Evolutionary conservation across 257 asterid species (phyloP).

Genomic region (Fraxinus excelsior): DNA sequence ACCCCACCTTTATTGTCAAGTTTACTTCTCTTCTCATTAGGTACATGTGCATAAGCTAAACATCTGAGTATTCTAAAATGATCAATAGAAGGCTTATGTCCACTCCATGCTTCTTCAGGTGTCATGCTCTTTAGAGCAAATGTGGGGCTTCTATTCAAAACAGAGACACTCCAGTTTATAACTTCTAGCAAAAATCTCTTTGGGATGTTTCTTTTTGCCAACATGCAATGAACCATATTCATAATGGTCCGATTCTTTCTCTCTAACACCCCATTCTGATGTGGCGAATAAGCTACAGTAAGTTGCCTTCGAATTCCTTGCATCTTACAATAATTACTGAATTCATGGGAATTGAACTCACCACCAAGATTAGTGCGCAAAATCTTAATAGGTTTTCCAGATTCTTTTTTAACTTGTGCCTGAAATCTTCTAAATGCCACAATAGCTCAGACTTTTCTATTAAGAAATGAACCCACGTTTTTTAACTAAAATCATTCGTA

Average conservation of each 20-base stretch:
- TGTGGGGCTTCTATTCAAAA: neutral
- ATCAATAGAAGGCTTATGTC: neutral
- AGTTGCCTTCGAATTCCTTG: no score
- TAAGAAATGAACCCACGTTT: neutral
- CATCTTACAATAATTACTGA: no score
- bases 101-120: slow-evolving; percentile 1
- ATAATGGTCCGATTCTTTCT: neutral
- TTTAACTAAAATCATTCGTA: neutral
- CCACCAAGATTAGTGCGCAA: no score
- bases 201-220: neutral
- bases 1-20: neutral
- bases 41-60: neutral
- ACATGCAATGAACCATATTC: neutral
- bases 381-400: no score
- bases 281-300: no score
- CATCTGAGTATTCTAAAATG: neutral
- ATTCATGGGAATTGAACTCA: no score
- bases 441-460: neutral
- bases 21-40: neutral
- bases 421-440: neutral
- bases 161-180: neutral
- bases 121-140: neutral
- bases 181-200: no score
- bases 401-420: no score
- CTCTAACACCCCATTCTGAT: neutral